Base-by-base conservation (phyloP, 305 asterid genomes). In the Fraxinus platypoda region DNA sequence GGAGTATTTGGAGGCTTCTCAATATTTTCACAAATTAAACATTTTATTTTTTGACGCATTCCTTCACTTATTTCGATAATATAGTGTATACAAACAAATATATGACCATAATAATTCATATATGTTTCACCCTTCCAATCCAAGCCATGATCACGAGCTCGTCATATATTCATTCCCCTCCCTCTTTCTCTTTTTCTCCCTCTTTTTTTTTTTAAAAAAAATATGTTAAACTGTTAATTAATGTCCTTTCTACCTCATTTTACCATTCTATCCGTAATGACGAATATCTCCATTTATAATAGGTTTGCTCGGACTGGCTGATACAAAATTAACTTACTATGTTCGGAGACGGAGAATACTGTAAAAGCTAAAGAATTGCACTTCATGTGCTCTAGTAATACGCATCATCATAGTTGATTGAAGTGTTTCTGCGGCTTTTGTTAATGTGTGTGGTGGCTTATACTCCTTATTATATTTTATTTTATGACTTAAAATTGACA, bases 1-100 rank as follows among this genome's bases (percentile, higher is more conserved):
- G 91, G 93, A 83, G 79, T 15, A 66, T 92, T 94, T 94, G 97
- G 97, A 89, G 79, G 79, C 87, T 85, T 92, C 92, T 30, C 92
- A 85, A 81, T 85, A 83, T 81, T 84, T 87, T 82, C 87, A 83
- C 84, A 83, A 81, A 73, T 64, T 75, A 83, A 84, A 88, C 90
- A 81, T 83, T 90, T 76, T 80, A 81, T 35, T 78, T 87, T 84
- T 37, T 37, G 78, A 85, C 88, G 78, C 85, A 77, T 79, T 68
- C 80, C 88, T 85, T 87, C 94, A 85, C 92, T 84, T 81, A 82
- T 88, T 84, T 87, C 95, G 87, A 89, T 90, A 79, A 78, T 68
- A 37, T 78, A 76, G 75, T 68, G 75, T 83, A 86, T 84, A 83
- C 83, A 86, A 75, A 88, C 89, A 87, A 86, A 83, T 81, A 38